phyloP scores from a whole-genome alignment of 306 rosid genomes.

The Calophaca sinica region DNA sequence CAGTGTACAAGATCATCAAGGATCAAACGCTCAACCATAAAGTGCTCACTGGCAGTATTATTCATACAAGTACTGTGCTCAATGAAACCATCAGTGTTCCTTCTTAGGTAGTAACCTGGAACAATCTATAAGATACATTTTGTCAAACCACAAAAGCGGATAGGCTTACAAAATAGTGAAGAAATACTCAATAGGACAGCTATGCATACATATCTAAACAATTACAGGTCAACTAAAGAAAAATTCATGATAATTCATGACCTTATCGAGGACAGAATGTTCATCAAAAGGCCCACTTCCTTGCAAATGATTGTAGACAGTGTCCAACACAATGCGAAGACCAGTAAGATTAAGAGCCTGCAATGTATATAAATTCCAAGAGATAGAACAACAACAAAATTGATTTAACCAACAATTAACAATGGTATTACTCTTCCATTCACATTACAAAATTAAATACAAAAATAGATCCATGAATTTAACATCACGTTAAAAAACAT shows the following conservation, averaged over 20 bases:
- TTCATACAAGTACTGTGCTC: conserved; percentile 94
- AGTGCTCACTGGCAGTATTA: conserved; percentile 96
- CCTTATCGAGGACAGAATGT: conserved; percentile 95
- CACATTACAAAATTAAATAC: conserved; percentile 24
- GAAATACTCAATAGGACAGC: conserved; percentile 35
- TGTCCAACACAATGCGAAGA: conserved; percentile 86
- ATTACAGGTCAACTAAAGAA: conserved; percentile 31
- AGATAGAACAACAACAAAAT: conserved; percentile 31
- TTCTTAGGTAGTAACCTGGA: conserved; percentile 97
- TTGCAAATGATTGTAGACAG: conserved; percentile 92
- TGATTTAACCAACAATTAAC: conserved; percentile 26
- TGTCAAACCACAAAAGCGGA: conserved; percentile 49
- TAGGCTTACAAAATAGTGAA: conserved; percentile 41
- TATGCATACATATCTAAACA: conserved; percentile 31
- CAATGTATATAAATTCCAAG: conserved; percentile 44
- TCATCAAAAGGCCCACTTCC: conserved; percentile 82
- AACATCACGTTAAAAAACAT: conserved; percentile 30
- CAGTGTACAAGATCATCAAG: conserved; percentile 92
- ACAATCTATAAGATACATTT: conserved; percentile 74
- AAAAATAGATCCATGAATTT: conserved; percentile 36
- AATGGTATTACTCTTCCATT: background rate
- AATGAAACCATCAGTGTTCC: conserved; percentile 81
- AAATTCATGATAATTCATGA: conserved; percentile 41
- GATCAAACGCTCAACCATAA: conserved; percentile 93
- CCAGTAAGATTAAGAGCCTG: conserved; percentile 87